Base-by-base conservation (phyloP, 345 rosid genomes). In the Eutrema yunnanense region DNA sequence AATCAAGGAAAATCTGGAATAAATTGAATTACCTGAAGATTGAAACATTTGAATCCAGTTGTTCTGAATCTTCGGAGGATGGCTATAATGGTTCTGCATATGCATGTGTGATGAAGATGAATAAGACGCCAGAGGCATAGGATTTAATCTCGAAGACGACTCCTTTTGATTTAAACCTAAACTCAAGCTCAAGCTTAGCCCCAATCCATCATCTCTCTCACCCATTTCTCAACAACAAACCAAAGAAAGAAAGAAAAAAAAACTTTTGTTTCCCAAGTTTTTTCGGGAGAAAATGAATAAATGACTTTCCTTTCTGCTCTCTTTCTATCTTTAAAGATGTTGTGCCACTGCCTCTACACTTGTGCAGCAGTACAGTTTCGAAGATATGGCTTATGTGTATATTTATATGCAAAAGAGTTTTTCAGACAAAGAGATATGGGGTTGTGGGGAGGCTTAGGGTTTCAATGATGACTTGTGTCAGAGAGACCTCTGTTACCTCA, bases 391-490 rank as follows among this genome's bases (percentile, higher is more conserved):
- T 74, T 57, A 19, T 65, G 27, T 68, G 55, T 58, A 7, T 54
- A 61, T 73, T 10, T 75, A 75, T 69, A 75, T 43, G 58, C 71
- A 69, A 69, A 75, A 54, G 65, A 75, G 79, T 62, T 69, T 69
- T 30, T 53, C 76, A 75, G 85, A 79, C 71, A 83, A 65, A 69
- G 84, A 81, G 81, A 73, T 77, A 81, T 77, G 83, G 79, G 79
- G 71, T 82, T 78, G 87, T 83, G 79, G 59, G 75, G 65, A n/a
- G 63, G 80, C 80, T 71, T 71, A 71, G 80, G 73, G 80, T 71
- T 79, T 74, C 90, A 84, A 83, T 85, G 85, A 87, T 89, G 87
- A 76, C 88, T 64, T 73, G 73, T 76, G 86, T 76, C 90, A 85
- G 88, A 77, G 75, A 69, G 75, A 62, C 78, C 79, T 80, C 81